Base-by-base conservation (phyloP, 2,329 filamentous ascomycete genomes). In the Xylaria sp. region DNA sequence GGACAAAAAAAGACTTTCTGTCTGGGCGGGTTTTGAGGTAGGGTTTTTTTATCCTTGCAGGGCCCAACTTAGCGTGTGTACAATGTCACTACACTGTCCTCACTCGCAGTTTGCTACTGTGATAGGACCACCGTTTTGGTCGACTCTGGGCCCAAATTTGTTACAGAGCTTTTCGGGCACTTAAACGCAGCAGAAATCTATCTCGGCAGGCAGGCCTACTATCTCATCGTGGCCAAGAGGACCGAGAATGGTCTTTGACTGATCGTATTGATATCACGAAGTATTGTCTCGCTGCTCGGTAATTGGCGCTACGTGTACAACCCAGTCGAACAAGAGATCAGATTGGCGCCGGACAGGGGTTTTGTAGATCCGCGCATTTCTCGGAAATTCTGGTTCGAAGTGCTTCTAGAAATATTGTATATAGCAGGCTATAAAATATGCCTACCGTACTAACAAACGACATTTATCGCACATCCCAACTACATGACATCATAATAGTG, bases 281-380 rank as follows among this genome's bases (percentile, higher is more conserved):
- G 64, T 22, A 27, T 7, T 54, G 5, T 62, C 56, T 65, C 47
- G 59, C 51, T 13, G 33, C 66, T 69, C 68, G 68, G 55, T 59
- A 66, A 62, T 72, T 66, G 64, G 42, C 7, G 27, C 59, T 55
- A 29, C 36, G 36, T 10, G 36, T 29, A 39, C 36, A 27, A 55
- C 54, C 42, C 44, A 61, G 68, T 61, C 63, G 65, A 69, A 61
- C 29, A 57, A 45, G 38, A 45, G 29, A 59, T 3, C 29, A 55
- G 53, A 61, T 53, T 61, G 17, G 45, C 54, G 49, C 33, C 39
- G 38, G 70, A 69, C 75, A 77, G 72, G 75, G 75, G 67, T 76
- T 33, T 33, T 72, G 76, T 72, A 73, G 75, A 77, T 77, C 76
- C 68, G 73, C 67, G 74, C 73, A 74, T 76, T 75, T 76, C 71